Evolutionary conservation across 78 protist species (phyloP).

Genomic region (Thecamonas trahens): DNA sequence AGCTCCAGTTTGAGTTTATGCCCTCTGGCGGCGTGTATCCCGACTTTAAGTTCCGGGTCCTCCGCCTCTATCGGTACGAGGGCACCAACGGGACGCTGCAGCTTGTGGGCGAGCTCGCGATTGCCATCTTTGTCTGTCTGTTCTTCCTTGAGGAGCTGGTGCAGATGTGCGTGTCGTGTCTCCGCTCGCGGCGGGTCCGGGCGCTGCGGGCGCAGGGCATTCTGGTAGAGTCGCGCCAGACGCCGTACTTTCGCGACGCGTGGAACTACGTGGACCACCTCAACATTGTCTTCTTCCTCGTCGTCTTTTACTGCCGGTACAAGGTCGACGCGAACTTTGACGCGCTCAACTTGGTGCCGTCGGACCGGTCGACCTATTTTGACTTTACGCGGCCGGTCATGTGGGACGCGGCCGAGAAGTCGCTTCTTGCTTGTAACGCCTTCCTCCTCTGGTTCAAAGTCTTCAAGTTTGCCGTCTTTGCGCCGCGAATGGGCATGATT

Average conservation of each 20-base stretch:
- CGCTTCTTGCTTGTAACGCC: neutral
- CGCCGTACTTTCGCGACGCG: no score
- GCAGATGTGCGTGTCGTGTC: neutral
- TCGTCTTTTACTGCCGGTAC: no score
- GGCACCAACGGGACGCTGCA: neutral
- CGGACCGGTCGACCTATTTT: no score
- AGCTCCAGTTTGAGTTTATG: conserved; percentile 8
- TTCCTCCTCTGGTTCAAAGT: neutral
- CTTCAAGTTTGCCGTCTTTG: neutral
- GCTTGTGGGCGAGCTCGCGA: neutral
- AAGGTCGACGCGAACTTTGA: no score
- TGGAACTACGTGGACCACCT: no score
- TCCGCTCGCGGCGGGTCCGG: no score
- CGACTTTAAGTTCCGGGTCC: neutral
- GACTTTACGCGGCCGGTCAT: neutral
- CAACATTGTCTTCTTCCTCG: no score
- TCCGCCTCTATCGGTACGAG: neutral
- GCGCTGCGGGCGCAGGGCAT: no score
- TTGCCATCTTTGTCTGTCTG: neutral
- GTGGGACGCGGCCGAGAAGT: neutral
- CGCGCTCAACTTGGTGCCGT: neutral
- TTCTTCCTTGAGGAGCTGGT: neutral
- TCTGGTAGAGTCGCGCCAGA: no score
- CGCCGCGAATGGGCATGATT: neutral
- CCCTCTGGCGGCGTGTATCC: conserved; percentile 13